phyloP scores from a whole-genome alignment of 1,284 basidiomycete species.

The Puccinia coronata region DNA sequence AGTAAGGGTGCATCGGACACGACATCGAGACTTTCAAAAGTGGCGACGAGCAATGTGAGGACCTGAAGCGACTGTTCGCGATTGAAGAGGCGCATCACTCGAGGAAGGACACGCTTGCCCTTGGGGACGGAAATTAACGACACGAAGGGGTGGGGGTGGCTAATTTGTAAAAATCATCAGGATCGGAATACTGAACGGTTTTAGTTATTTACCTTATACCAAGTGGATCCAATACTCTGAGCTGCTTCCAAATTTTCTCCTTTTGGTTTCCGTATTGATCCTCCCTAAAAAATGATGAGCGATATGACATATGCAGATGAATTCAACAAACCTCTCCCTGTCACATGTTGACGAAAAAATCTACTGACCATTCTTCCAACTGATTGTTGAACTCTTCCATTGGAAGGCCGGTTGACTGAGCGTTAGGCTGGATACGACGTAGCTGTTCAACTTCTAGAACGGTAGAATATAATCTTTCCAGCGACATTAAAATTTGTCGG shows the following conservation, averaged over 20 bases:
- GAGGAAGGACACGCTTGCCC: slow-evolving; percentile 87
- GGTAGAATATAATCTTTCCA: slow-evolving; percentile 84
- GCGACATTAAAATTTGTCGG: slow-evolving; percentile 73
- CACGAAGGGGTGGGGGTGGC: slow-evolving; percentile 93
- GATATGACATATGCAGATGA: neutral
- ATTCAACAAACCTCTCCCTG: neutral
- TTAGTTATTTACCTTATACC: slow-evolving; percentile 71
- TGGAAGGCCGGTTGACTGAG: slow-evolving; percentile 55
- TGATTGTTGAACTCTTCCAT: slow-evolving; percentile 49
- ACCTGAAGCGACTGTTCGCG: slow-evolving; percentile 79
- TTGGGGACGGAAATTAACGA: slow-evolving; percentile 84
- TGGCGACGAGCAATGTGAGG: slow-evolving; percentile 87
- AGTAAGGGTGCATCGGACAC: slow-evolving; percentile 69
- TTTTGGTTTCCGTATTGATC: slow-evolving; percentile 67
- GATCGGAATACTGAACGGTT: slow-evolving; percentile 53
- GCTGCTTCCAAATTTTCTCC: slow-evolving; percentile 74
- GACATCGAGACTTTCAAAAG: slow-evolving; percentile 89
- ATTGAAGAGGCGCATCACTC: slow-evolving; percentile 81
- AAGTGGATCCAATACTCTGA: slow-evolving; percentile 84
- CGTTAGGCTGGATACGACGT: slow-evolving; percentile 72
- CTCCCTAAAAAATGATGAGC: slow-evolving; percentile 64
- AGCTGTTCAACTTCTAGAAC: slow-evolving; percentile 84
- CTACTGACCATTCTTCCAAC: slow-evolving; percentile 51
- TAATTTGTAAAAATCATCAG: slow-evolving; percentile 57
- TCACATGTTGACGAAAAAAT: slow-evolving; percentile 3